Conservation (phyloP, 2,329 filamentous ascomycete species). For the Exophiala bonariae region DNA sequence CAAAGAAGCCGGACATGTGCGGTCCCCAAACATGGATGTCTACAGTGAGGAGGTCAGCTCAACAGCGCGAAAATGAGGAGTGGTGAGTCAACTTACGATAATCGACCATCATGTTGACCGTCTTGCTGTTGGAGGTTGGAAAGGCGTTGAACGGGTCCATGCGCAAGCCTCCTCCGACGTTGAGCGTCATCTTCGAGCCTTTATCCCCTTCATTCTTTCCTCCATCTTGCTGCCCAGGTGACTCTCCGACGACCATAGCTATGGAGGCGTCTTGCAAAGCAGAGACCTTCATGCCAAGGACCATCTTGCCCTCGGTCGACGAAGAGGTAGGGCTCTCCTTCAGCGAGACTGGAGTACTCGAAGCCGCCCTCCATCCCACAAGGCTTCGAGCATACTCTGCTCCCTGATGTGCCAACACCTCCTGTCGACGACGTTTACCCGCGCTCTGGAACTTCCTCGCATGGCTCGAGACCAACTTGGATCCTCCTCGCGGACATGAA, state of each 20-base stretch:
- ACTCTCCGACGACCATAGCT: not conserved
- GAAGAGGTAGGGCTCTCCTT: too few species aligned
- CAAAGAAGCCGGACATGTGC: slow-evolving; percentile 13
- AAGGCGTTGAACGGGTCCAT: slow-evolving; percentile 12
- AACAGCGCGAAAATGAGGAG: not conserved
- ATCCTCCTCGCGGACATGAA: slow-evolving; percentile 2
- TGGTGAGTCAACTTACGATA: slow-evolving; percentile 8
- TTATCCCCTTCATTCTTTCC: not conserved
- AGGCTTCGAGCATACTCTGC: slow-evolving; percentile 17
- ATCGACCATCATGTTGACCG: slow-evolving; percentile 15
- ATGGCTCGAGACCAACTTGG: slow-evolving; percentile 16
- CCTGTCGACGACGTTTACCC: slow-evolving; percentile 13
- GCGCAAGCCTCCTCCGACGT: slow-evolving; percentile 7
- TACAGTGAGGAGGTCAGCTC: slow-evolving; percentile 1
- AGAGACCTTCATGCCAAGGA: too few species aligned
- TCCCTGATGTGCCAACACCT: slow-evolving; percentile 4
- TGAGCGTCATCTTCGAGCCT: slow-evolving; percentile 1
- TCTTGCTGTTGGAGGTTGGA: slow-evolving; percentile 10
- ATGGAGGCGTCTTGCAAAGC: too few species aligned
- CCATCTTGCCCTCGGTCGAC: too few species aligned
- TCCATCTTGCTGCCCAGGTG: not conserved
- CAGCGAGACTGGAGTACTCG: slow-evolving; percentile 2
- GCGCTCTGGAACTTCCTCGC: slow-evolving; percentile 14
- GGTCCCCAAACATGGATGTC: slow-evolving; percentile 16
- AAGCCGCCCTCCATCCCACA: slow-evolving; percentile 14